Percentiles rank a stretch among this genome's conserved stretches.
Evolutionary conservation across 177 flowering plant genomes (phyloP).

Genomic region (Tripterygium wilfordii): DNA sequence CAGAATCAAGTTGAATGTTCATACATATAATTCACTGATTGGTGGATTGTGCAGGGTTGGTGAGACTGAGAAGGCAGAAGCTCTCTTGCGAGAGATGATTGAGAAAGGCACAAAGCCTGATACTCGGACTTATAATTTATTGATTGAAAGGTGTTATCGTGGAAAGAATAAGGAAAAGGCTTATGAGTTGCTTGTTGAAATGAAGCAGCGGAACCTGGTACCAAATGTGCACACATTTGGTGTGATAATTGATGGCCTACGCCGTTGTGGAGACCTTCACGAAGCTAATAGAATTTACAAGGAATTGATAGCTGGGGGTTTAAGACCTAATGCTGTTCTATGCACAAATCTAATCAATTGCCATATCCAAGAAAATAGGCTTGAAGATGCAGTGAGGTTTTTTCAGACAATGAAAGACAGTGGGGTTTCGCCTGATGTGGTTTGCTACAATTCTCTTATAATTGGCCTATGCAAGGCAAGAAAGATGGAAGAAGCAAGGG

Average conservation of each 20-base stretch:
- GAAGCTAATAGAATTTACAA: slow-evolving; percentile 34
- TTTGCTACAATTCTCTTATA: slow-evolving; percentile 62
- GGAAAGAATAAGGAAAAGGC: slow-evolving; percentile 30
- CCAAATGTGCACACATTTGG: slow-evolving; percentile 38
- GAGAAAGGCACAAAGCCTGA: slow-evolving; percentile 37
- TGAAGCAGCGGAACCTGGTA: slow-evolving; percentile 41
- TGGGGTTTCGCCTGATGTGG: slow-evolving; percentile 53
- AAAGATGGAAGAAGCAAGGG: slow-evolving; percentile 54
- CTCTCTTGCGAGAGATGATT: slow-evolving; percentile 51
- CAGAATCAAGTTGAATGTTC: slow-evolving; percentile 33
- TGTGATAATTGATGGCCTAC: slow-evolving; percentile 46
- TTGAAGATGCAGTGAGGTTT: slow-evolving; percentile 38
- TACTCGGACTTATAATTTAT: slow-evolving; percentile 33
- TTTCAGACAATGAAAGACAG: slow-evolving; percentile 43
- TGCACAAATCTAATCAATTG: slow-evolving; percentile 53
- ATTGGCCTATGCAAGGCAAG: slow-evolving; percentile 55
- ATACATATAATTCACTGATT: slow-evolving; percentile 49
- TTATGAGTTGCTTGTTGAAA: slow-evolving; percentile 43
- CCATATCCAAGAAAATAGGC: slow-evolving; percentile 30
- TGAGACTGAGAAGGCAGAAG: slow-evolving; percentile 41
- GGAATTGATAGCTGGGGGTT: slow-evolving; percentile 34
- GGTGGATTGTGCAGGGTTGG: slow-evolving; percentile 54
- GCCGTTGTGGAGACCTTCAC: slow-evolving; percentile 37
- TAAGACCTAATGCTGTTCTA: slow-evolving; percentile 52
- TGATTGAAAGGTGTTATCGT: slow-evolving; percentile 53